Evolutionary conservation across 208 protist genomes (phyloP).

Genomic region (Leptomonas pyrrhocoris): DNA sequence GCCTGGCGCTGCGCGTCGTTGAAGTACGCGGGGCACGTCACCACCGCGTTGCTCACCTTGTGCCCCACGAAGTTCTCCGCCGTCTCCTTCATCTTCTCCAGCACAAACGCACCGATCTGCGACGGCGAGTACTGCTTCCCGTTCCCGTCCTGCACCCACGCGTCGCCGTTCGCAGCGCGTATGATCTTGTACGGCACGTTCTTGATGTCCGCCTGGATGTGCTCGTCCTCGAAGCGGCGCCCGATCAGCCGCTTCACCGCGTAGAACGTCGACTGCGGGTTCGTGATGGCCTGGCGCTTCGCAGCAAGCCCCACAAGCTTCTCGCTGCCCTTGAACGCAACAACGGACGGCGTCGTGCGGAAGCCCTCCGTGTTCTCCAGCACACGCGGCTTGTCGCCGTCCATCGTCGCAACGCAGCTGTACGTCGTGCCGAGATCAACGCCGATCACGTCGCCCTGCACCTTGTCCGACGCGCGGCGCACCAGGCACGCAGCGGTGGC

Average conservation of each 20-base stretch:
- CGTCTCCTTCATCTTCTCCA: constrained; percentile 88
- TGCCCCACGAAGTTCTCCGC: constrained; percentile 39
- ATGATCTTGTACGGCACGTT: constrained; percentile 97
- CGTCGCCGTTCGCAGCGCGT: constrained; percentile 83
- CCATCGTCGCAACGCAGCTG: constrained; percentile 68
- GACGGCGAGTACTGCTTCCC: constrained; percentile 86
- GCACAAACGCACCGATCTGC: constrained; percentile 76
- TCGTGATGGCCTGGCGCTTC: constrained; percentile 86
- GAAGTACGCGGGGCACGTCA: constrained; percentile 98
- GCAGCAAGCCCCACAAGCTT: constrained; percentile 78
- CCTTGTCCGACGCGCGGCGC: constrained; percentile 61
- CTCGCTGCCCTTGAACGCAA: constrained; percentile 82
- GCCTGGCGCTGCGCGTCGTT: constrained; percentile 97
- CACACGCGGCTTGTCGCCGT: constrained; percentile 94
- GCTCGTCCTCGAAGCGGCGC: constrained; percentile 73
- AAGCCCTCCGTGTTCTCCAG: constrained; percentile 84
- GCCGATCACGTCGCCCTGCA: constrained; percentile 83
- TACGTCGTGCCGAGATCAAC: constrained; percentile 88
- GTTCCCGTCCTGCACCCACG: constrained; percentile 93
- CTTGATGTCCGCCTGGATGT: constrained; percentile 78
- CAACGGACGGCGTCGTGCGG: constrained; percentile 85
- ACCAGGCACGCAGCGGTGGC: constrained; percentile 37
- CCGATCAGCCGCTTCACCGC: constrained; percentile 88
- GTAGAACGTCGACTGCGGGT: constrained; percentile 85
- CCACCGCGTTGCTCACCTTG: constrained; percentile 84